Base-by-base conservation (phyloP, 2,329 filamentous ascomycete species). In the Neofusicoccum sp. region DNA sequence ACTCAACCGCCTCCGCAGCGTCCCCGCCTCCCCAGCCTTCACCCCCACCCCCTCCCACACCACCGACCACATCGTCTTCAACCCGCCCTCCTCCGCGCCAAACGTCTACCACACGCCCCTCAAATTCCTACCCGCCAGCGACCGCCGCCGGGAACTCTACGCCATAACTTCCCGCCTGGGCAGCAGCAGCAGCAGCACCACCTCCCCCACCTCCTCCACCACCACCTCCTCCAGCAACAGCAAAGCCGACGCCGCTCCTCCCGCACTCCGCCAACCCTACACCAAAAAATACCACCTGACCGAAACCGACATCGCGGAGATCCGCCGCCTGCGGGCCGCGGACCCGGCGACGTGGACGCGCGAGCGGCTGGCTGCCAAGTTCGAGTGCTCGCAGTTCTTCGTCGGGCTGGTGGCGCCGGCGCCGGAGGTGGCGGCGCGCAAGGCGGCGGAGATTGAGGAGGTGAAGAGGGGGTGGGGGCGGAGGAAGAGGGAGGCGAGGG, bases 91-190 rank as follows among this genome's bases (percentile, higher is more conserved):
- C 6, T 83, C 84, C 30, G 81, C 83, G 6, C 86, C 86, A 6
- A 85, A 80, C 63, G 81, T 85, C 26, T 86, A 85, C 68, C 83
- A 87, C 69, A 89, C 86, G 1, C 86, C 86, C 1, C 74, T 79
- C 30, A 86, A 86, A 65, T 89, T 89, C 70, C 78, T 89, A 6
- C 86, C 86, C 4, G 70, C 77, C 58, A 76, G 79, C 64, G 86
- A 89, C 73, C 76, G 78, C 24, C 79, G 86, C 60, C 75, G 79
- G 63, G 68, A 71, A 43, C 71, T 85, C 31, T 79, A 80, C 66
- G 64, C 73, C n/a, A 65, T 74, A 9, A 69, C 69, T 3, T n/a
- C 48, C 8, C 49, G 49, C 31, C 24, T 56, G 2, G 31, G 26
- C 30, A 26, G 6, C 20, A 49, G 61, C 71, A 16, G 62, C 62